Conservation (phyloP, 208 protist species). For the Trypanosoma scelopori region DNA sequence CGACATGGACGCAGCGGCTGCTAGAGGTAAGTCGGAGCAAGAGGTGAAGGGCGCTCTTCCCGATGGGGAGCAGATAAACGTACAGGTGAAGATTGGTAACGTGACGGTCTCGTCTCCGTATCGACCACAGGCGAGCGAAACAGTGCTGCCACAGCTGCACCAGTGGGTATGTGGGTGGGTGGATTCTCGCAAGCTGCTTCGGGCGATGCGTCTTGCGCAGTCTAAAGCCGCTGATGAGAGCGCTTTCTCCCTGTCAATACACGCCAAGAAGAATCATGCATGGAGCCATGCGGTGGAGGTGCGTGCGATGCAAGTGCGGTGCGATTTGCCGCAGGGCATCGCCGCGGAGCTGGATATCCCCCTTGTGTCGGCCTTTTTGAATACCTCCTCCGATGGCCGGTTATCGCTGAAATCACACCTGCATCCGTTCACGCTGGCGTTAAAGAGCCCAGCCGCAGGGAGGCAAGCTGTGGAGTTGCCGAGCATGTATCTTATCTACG, state of each 20-base stretch:
- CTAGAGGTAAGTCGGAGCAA: neutral
- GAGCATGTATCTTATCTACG: conserved; percentile 69
- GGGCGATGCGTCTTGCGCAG: conserved; percentile 2
- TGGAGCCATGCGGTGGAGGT: conserved; percentile 53
- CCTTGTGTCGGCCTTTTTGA: conserved; percentile 55
- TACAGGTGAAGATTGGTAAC: conserved; percentile 55
- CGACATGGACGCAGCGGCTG: neutral
- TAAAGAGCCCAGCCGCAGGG: conserved; percentile 29
- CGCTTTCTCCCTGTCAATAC: neutral
- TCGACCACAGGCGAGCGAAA: conserved; percentile 54
- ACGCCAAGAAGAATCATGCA: conserved; percentile 10
- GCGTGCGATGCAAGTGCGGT: conserved; percentile 46
- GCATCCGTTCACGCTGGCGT: conserved; percentile 70
- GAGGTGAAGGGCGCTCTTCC: neutral
- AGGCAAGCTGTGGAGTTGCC: conserved; percentile 65
- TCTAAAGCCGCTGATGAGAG: neutral
- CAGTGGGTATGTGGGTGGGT: conserved; percentile 61
- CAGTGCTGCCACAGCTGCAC: conserved; percentile 72
- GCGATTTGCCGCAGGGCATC: conserved; percentile 61
- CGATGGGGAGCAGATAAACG: conserved; percentile 54
- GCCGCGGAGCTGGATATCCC: conserved; percentile 57
- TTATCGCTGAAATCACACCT: conserved; percentile 64
- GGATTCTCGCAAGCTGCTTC: conserved; percentile 11
- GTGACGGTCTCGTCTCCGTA: conserved; percentile 49
- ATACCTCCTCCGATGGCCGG: conserved; percentile 62